Evolutionary conservation across 2,329 filamentous ascomycete genomes (phyloP), one percentile per base, ranked within the genome.

Genomic region (Raffaelea deltoideospora): DNA sequence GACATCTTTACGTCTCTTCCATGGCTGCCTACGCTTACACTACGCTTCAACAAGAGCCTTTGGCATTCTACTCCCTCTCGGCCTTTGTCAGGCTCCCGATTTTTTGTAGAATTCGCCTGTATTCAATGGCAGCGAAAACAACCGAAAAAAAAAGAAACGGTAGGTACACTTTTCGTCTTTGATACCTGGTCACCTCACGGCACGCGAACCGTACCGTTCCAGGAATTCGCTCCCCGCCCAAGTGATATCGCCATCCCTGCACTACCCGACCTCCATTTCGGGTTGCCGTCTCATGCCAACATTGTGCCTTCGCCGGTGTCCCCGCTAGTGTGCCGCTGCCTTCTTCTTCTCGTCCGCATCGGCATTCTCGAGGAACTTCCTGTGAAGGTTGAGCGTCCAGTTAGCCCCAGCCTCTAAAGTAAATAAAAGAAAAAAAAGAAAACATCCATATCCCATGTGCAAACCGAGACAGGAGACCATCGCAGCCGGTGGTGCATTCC

Each of bases 321-420:
- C 23, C 7, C 24, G 22, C 34, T 42, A 45, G 35, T 45, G 41
- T 23, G 43, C 35, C 17, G 31, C 35, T 35, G 40, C 23, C 43
- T 51, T 47, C 53, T 60, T 50, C 55, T 64, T 64, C 47, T 58
- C 54, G 10, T 56, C 55, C 41, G 50, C 50, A 36, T 64, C 59
- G 31, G 58, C 58, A 39, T 55, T 49, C 39, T 65, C 61, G 38
- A 67, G 47, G 49, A 65, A 67, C 47, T 65, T 64, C 57, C 63
- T 67, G 39, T 34, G n/a, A n/a, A n/a, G n/a, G n/a, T n/a, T n/a
- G n/a, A n/a, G n/a, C n/a, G n/a, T n/a, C n/a, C n/a, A n/a, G n/a
- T n/a, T n/a, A n/a, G n/a, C n/a, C n/a, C n/a, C n/a, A n/a, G n/a
- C n/a, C n/a, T n/a, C n/a, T n/a, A 8, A 4, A 19, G 13, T 14